Evolutionary conservation across 2,329 filamentous ascomycete species (phyloP).

Genomic region (Pezicula rhizophila): DNA sequence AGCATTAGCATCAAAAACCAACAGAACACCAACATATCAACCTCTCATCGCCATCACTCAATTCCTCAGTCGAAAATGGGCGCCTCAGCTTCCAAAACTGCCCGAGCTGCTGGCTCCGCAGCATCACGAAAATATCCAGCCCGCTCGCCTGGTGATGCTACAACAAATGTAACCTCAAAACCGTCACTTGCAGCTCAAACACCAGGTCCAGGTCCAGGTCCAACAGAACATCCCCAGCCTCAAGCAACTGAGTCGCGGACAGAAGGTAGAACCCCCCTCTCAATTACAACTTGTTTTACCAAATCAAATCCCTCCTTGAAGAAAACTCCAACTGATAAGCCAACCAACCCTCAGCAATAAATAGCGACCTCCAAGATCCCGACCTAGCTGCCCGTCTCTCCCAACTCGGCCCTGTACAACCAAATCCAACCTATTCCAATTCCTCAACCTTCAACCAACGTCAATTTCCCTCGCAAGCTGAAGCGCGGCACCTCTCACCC

Average conservation of each 20-base stretch:
- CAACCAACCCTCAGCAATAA: conserved; percentile 6
- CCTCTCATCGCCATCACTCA: not conserved
- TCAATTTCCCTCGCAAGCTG: not conserved
- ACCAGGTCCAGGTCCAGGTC: conserved; percentile 4
- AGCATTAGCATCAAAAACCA: no score
- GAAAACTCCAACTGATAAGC: no score
- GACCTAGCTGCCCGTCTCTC: conserved; percentile 18
- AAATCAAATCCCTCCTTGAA: not conserved
- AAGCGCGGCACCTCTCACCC: not conserved
- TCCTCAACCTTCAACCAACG: conserved; percentile 21
- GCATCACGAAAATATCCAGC: conserved; percentile 25
- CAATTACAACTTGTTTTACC: no score
- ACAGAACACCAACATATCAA: not conserved
- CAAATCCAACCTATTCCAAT: conserved; percentile 22
- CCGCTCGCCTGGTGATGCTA: conserved; percentile 12
- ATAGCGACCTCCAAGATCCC: conserved; percentile 10
- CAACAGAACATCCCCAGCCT: conserved; percentile 9
- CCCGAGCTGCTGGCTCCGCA: conserved; percentile 8
- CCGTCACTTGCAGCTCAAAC: conserved; percentile 3
- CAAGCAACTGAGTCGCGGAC: conserved; percentile 3
- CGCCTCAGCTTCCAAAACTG: conserved; percentile 20
- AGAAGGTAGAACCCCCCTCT: conserved; percentile 5
- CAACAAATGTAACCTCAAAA: conserved; percentile 5
- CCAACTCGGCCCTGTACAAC: conserved; percentile 21
- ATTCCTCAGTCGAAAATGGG: conserved; percentile 15